Evolutionary conservation across 192 early-diverging fungal species (phyloP).

Genomic region (Anaeromyces robustus): DNA sequence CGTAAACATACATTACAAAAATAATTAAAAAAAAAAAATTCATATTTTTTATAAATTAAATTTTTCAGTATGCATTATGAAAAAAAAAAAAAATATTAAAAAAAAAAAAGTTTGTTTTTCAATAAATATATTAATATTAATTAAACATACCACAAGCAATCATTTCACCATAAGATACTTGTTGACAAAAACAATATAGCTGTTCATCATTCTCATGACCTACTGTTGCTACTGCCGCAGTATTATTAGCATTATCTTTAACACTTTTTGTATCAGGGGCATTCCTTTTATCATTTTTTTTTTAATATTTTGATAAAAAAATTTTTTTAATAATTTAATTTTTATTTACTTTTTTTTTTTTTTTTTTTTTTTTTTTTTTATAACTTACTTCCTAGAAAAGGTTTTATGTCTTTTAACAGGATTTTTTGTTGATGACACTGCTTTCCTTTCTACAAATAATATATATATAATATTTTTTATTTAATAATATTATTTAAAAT

Average conservation of each 20-base stretch:
- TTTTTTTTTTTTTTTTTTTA: not conserved
- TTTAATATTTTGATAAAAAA: too few relatives aligned
- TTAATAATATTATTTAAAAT: too few relatives aligned
- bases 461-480: too few relatives aligned
- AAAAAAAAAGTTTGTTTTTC: too few relatives aligned
- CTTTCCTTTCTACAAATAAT: not conserved
- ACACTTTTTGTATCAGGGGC: not conserved
- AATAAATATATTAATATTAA: too few relatives aligned
- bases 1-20: too few relatives aligned
- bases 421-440: not conserved
- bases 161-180: constrained; percentile 96
- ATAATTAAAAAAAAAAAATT: too few relatives aligned
- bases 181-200: constrained; percentile 87
- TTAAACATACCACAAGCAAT: constrained; percentile 88
- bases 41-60: too few relatives aligned
- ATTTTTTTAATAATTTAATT: too few relatives aligned
- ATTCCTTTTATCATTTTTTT: not conserved
- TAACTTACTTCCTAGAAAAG: not conserved
- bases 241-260: not conserved
- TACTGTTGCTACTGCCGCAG: constrained; percentile 2
- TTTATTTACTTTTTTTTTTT: not conserved
- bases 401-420: not conserved
- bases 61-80: too few relatives aligned
- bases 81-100: too few relatives aligned
- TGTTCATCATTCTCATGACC: constrained; percentile 85